Evolutionary conservation across 129 eudicot genomes (phyloP).

Genomic region (Cynara cardunculus): DNA sequence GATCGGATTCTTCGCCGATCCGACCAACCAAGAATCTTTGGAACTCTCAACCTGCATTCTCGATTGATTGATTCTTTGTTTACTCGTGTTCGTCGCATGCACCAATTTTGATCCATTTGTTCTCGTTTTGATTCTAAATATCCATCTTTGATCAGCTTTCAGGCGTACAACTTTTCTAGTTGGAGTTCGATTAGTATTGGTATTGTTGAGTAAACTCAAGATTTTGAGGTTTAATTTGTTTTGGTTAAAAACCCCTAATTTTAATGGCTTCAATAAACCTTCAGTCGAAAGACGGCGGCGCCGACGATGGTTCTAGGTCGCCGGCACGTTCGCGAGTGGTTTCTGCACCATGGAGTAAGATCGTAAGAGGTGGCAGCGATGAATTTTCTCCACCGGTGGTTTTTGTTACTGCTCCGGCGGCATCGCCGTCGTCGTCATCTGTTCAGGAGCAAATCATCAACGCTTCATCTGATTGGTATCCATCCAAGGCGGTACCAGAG

Average conservation of each 20-base stretch:
- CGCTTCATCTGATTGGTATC: conserved; percentile 19
- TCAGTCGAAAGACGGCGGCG: conserved; percentile 15
- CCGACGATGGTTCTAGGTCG: conserved; percentile 17
- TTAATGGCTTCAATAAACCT: conserved; percentile 25
- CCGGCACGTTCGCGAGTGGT: conserved; percentile 17
- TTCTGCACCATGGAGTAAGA: conserved; percentile 40
- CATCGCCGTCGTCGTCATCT: conserved; percentile 17
- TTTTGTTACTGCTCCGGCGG: conserved; percentile 23
- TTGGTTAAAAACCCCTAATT: conserved; percentile 25
- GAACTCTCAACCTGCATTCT: conserved; percentile 15
- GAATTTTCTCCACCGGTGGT: conserved; percentile 26
- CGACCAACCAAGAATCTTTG: neutral
- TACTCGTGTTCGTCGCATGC: neutral
- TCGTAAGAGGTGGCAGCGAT: conserved; percentile 27
- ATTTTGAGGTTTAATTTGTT: conserved; percentile 3
- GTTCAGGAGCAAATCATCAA: conserved; percentile 20
- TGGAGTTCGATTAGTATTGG: neutral
- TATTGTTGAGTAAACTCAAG: neutral
- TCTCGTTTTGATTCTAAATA: neutral
- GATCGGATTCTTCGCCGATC: conserved; percentile 18
- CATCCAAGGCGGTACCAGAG: neutral
- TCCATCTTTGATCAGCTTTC: conserved; percentile 7
- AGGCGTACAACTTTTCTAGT: neutral
- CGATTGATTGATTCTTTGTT: neutral
- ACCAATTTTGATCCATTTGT: conserved; percentile 15